Base-by-base conservation (phyloP, 345 rosid genomes). In the Stellera chamaejasme region DNA sequence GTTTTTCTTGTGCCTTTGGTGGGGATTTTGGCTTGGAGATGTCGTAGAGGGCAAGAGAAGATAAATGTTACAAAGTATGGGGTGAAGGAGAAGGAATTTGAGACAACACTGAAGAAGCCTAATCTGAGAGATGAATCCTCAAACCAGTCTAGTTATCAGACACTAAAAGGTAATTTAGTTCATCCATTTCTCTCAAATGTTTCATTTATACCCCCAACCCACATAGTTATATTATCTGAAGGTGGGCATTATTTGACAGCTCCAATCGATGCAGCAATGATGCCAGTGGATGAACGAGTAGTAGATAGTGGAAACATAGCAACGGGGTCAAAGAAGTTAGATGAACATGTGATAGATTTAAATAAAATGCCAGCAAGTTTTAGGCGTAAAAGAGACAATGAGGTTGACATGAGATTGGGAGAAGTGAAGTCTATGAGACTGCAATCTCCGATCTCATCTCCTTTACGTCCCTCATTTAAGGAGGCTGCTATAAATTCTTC, bases 361-460 rank as follows among this genome's bases (percentile, higher is more conserved):
- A 69, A 54, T 19, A 76, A 43, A 56, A 57, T 55, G 50, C 76
- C 73, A 48, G 62, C 70, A 42, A 36, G 67, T 67, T 72, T 64
- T 32, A 67, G 66, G 63, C 57, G 63, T 52, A 70, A 64, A 23
- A 69, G 53, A 26, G 67, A 64, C 59, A 55, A 58, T 46, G 63
- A 55, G 19, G 50, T 26, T 49, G 64, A 65, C 48, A 68, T 43
- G 50, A 48, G 56, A 16, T 56, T 65, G 7, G 0, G 53, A 36
- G 52, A 54, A 45, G n/a, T n/a, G 48, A 66, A 68, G 50, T 48
- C 48, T 42, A n/a, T 55, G 55, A 72, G 62, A 1, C 51, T 72
- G 51, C 75, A 74, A 53, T 81, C 77, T 46, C 72, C 78, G 6
- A 78, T 75, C 16, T 79, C 74, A 54, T 85, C 83, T 55, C 74